Conservation (phyloP, 2,329 filamentous ascomycete genomes). For the Alternaria arborescens region DNA sequence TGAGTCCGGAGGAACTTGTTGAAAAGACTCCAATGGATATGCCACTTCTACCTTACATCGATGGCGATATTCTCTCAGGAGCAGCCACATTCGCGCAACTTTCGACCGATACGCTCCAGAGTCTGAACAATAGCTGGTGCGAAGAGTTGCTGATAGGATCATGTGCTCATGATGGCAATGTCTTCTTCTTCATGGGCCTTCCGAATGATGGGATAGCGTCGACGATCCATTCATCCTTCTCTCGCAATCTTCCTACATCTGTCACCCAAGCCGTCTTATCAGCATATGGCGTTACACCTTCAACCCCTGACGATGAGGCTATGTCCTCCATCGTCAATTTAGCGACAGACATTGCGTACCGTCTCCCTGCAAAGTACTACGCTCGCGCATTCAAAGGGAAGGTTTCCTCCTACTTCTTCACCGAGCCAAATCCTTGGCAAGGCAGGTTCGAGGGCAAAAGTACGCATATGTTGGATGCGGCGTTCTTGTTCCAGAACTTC, state of each 20-base stretch:
- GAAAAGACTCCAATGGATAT: conserved; percentile 49
- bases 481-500: conserved; percentile 40
- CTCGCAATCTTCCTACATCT: conserved; percentile 25
- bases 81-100: conserved; percentile 20
- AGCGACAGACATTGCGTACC: conserved; percentile 56
- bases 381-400: conserved; percentile 38
- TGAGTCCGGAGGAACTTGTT: conserved; percentile 52
- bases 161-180: conserved; percentile 53
- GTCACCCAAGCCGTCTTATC: conserved; percentile 36
- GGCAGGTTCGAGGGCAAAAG: conserved; percentile 32
- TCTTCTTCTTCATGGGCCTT: conserved; percentile 32
- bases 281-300: conserved; percentile 49
- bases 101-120: not conserved
- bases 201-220: conserved; percentile 29
- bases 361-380: conserved; percentile 51
- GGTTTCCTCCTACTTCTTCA: conserved; percentile 32
- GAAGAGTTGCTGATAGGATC: conserved; percentile 56
- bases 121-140: conserved; percentile 49
- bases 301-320: conserved; percentile 49
- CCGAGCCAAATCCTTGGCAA: conserved; percentile 37
- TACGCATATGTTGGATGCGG: conserved; percentile 40
- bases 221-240: conserved; percentile 41
- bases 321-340: conserved; percentile 52
- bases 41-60: conserved; percentile 50
- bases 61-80: conserved; percentile 52